A percentile compares a stretch with the other conserved stretches of the same genome.
These are phyloP conservation scores for Wickerhamomyces xylosicus DNA, from an alignment of 805 yeast species.

Conservation along the genomic window DNA sequence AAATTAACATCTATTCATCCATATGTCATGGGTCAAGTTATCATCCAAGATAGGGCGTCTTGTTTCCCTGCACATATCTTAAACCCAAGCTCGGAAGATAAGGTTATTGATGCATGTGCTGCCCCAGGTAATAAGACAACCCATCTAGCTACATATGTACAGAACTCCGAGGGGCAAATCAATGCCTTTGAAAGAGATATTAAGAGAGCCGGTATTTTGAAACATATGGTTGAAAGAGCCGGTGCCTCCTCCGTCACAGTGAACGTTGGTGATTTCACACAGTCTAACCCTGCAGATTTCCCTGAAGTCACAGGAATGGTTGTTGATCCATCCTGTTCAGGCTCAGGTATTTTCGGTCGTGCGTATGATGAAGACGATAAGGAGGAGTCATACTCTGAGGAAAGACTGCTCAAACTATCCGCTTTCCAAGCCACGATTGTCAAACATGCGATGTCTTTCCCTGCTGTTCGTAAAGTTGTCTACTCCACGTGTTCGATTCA, in stretches of 20 bases:
- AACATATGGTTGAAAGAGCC: conserved; percentile 73
- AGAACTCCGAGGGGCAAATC: conserved; percentile 30
- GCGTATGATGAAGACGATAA: conserved; percentile 35
- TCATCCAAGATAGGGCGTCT: conserved; percentile 93
- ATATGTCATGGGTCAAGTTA: conserved; percentile 67
- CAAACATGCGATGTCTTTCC: conserved; percentile 79
- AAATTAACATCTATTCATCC: conserved; percentile 56
- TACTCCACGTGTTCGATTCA: conserved; percentile 96
- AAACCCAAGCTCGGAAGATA: conserved; percentile 46
- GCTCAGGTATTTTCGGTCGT: conserved; percentile 91
- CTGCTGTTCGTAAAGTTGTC: conserved; percentile 65
- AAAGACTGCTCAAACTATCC: conserved; percentile 62
- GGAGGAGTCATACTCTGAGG: conserved; percentile 28
- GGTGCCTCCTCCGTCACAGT: conserved; percentile 42
- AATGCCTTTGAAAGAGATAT: conserved; percentile 85
- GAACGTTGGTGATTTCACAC: conserved; percentile 40
- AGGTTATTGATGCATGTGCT: conserved; percentile 86
- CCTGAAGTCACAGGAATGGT: conserved; percentile 66
- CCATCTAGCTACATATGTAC: conserved; percentile 65
- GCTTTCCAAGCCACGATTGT: conserved; percentile 84
- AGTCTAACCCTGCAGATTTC: conserved; percentile 39
- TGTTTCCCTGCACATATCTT: conserved; percentile 91
- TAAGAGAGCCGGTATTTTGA: conserved; percentile 56
- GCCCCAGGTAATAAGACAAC: conserved; percentile 99
- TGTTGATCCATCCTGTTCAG: conserved; percentile 97